A percentile compares a stretch with the other conserved stretches of the same genome.
Conservation (phyloP, 257 asterid species). For the Paraleonurus japonicus region DNA sequence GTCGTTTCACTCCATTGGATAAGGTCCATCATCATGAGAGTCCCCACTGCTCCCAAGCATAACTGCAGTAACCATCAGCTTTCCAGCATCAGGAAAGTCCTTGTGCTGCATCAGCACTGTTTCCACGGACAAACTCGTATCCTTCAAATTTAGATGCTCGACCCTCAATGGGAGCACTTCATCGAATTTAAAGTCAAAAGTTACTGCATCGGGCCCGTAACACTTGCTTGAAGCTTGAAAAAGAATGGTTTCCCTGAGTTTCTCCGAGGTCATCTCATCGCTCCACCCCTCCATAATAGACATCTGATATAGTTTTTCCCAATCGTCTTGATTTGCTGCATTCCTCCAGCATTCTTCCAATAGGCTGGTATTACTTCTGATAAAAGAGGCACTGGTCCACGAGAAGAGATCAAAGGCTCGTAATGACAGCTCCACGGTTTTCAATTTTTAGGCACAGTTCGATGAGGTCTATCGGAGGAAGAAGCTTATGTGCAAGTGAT, state of each 20-base stretch:
- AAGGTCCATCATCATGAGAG: constrained; percentile 23
- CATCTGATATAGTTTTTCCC: constrained; percentile 59
- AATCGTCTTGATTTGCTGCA: constrained; percentile 85
- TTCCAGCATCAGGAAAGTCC: constrained; percentile 84
- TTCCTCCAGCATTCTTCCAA: constrained; percentile 97
- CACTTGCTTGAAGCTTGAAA: constrained; percentile 79
- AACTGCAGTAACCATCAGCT: constrained; percentile 75
- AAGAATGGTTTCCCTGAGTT: constrained; percentile 59
- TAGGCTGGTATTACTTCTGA: constrained; percentile 61
- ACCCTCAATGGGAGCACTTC: constrained; percentile 68
- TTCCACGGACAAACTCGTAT: constrained; percentile 57
- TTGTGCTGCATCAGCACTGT: constrained; percentile 76
- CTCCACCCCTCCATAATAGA: constrained; percentile 77
- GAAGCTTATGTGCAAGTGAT: constrained; percentile 50
- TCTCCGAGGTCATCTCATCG: constrained; percentile 59
- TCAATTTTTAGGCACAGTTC: constrained; percentile 67
- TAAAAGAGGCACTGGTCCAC: constrained; percentile 81
- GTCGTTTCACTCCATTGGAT: constrained; percentile 37
- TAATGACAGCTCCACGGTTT: constrained; percentile 52
- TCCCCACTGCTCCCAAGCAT: constrained; percentile 52
- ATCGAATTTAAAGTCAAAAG: constrained; percentile 62
- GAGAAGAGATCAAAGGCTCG: constrained; percentile 81
- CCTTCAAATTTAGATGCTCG: constrained; percentile 33
- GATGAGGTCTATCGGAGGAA: constrained; percentile 77
- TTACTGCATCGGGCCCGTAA: constrained; percentile 66